Percentiles rank a stretch among this genome's conserved stretches.
These are phyloP conservation scores for Penicillium robsamsonii DNA, from an alignment of 495 filamentous ascomycete genomes.

Conservation along the genomic window DNA sequence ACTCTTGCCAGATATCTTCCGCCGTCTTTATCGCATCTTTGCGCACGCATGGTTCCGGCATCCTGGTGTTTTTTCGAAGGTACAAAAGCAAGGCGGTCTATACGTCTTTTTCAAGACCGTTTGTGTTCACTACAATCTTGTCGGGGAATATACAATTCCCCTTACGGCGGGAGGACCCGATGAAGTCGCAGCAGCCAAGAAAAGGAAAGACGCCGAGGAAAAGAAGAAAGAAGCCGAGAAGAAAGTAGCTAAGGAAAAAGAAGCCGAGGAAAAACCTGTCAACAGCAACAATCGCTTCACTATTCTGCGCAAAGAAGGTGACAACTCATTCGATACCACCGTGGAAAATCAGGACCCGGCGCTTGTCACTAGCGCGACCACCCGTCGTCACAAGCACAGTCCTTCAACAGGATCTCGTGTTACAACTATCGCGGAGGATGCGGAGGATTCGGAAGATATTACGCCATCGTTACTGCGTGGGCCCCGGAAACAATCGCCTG, in stretches of 20 bases:
- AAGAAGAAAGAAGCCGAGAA: too few relatives aligned
- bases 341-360: constrained; percentile 36
- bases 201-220: too few relatives aligned
- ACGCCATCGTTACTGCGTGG: constrained; percentile 16
- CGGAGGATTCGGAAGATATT: constrained; percentile 58
- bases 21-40: constrained; percentile 92
- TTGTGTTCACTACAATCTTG: too few relatives aligned
- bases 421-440: constrained; percentile 66
- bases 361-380: constrained; percentile 61
- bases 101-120: constrained; percentile 97
- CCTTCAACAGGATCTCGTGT: constrained; percentile 74
- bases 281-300: constrained; percentile 47
- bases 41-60: constrained; percentile 99
- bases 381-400: constrained; percentile 68
- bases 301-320: constrained; percentile 38
- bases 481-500: constrained; percentile 18
- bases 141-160: too few relatives aligned
- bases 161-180: constrained; percentile 87
- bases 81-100: constrained; percentile 82
- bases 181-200: too few relatives aligned
- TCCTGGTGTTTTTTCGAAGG: constrained; percentile 88
- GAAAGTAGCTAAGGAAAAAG: too few relatives aligned
- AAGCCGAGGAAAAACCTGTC: constrained; percentile 33
- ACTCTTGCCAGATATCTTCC: constrained; percentile 90
- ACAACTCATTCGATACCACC: constrained; percentile 23